Percentiles rank a stretch among this genome's conserved stretches.
phyloP scores from a whole-genome alignment of 306 rosid genomes.

The Fagus sylvatica region DNA sequence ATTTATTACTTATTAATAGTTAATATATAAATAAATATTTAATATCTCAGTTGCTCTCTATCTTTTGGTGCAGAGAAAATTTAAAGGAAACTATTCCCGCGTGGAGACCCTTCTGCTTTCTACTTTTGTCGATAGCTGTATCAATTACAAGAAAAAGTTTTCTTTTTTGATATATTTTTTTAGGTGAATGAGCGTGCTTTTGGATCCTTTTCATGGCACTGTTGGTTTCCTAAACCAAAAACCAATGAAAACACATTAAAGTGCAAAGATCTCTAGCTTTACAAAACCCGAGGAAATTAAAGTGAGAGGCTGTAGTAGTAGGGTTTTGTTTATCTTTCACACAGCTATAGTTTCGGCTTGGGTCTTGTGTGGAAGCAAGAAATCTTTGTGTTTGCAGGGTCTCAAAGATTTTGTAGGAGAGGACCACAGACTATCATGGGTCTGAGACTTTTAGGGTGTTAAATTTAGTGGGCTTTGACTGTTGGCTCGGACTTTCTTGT shows the following conservation, averaged over 20 bases:
- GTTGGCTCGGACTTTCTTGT: background rate
- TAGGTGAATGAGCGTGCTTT: conserved; percentile 43
- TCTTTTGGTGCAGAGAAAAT: conserved; percentile 11
- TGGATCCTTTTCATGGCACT: conserved; percentile 27
- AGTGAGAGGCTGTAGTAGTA: too few species aligned
- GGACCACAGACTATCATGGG: conserved; percentile 39
- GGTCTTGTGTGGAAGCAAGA: conserved; percentile 3
- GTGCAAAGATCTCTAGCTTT: conserved; percentile 46
- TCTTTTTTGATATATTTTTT: too few species aligned
- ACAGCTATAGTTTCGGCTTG: conserved; percentile 20
- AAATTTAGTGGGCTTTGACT: conserved; percentile 34
- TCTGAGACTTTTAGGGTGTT: conserved; percentile 23
- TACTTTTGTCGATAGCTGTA: conserved; percentile 35
- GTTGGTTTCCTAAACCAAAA: conserved; percentile 31
- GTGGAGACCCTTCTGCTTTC: conserved; percentile 32
- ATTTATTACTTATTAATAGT: background rate
- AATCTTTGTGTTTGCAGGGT: conserved; percentile 43
- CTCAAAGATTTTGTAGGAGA: conserved; percentile 33
- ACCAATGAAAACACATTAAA: conserved; percentile 27
- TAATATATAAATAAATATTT: background rate
- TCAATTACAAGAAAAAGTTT: too few species aligned
- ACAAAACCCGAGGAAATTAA: conserved; percentile 38
- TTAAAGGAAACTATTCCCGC: conserved; percentile 16
- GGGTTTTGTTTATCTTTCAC: conserved; percentile 22
- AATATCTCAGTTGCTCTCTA: background rate